Evolutionary conservation across 768 basidiomycete genomes (phyloP), one percentile per base, ranked within the genome.

Genomic region (Lentinula sp.): DNA sequence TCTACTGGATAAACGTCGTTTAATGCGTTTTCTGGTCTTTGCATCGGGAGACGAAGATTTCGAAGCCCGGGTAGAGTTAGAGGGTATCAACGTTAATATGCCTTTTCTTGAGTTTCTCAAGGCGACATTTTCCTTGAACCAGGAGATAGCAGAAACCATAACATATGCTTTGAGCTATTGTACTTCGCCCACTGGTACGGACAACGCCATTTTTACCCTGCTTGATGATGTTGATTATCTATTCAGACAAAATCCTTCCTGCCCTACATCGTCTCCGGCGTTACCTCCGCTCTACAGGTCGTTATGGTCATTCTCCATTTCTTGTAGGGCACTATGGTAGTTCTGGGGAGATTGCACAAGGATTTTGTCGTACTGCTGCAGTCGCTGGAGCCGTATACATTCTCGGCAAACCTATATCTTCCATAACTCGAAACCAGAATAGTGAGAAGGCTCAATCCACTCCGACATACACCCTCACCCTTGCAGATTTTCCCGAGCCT

Each of bases 271-370:
- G 95, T 6, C 74, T 95, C 10, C 84, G 86, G 6, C 74, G 78
- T 23, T 94, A 91, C 69, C 77, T 98, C 13, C 85, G 79, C 52
- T 92, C 94, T 0, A 74, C 85, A 16, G 95, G 95, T 2, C 81
- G 92, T 35, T 98, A 97, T 68, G 95, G 95, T 2, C 68, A 73
- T n/a, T 86, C 86, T 0, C 86, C 95, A 1, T 98, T 94, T 75
- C 82, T 98, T 15, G 79, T 98, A n/a, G 93, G 93, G 0, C 93
- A 97, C 66, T 98, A 97, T 70, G 96, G 96, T 16, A 92, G 94
- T 18, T 79, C 88, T 0, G 96, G 96, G 4, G 96, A 98, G 68
- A 85, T 98, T 10, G 83, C 90, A 0, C 96, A 98, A 72, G 95
- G 95, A 2, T 98, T 91, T 67, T 88, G 85, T 69, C 91, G 95